Evolutionary conservation across 352 stramenopile genomes (phyloP).

Genomic region (Phytopythium boreale): DNA sequence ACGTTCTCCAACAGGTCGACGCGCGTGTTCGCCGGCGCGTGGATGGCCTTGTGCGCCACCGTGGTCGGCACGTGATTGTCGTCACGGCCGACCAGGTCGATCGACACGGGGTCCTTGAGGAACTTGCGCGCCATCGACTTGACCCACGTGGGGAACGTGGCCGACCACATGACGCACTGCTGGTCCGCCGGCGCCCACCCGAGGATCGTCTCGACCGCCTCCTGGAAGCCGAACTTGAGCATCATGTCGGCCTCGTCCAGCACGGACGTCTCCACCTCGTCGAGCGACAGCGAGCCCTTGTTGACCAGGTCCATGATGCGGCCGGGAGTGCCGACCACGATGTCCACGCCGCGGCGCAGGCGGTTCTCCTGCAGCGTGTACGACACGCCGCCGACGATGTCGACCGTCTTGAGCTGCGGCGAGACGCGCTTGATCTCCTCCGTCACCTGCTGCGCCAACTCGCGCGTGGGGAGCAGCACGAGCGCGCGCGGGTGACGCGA

Average conservation of each 20-base stretch:
- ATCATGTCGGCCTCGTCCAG: constrained; percentile 98
- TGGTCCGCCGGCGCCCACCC: constrained; percentile 60
- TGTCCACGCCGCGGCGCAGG: constrained; percentile 90
- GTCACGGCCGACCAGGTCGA: constrained; percentile 93
- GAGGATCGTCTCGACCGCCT: constrained; percentile 96
- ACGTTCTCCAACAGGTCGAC: constrained; percentile 69
- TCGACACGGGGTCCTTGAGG: constrained; percentile 90
- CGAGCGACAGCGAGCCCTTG: constrained; percentile 90
- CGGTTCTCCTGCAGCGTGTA: constrained; percentile 92
- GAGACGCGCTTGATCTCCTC: constrained; percentile 87
- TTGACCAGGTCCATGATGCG: constrained; percentile 96
- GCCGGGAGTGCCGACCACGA: constrained; percentile 96
- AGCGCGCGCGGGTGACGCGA: constrained; percentile 84
- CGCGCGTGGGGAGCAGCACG: constrained; percentile 95
- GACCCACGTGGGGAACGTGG: constrained; percentile 96
- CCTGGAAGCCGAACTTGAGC: constrained; percentile 98
- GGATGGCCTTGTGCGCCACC: constrained; percentile 91
- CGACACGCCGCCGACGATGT: constrained; percentile 92
- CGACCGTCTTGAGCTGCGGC: constrained; percentile 88
- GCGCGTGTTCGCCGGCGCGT: constrained; percentile 75
- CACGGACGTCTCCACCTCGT: constrained; percentile 87
- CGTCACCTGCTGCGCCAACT: constrained; percentile 96
- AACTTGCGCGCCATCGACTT: constrained; percentile 92
- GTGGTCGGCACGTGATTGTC: constrained; percentile 82
- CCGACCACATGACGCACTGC: constrained; percentile 96